These are phyloP conservation scores for Stereocaulon alpinum DNA, from an alignment of 495 filamentous ascomycete species.

Conservation along the genomic window DNA sequence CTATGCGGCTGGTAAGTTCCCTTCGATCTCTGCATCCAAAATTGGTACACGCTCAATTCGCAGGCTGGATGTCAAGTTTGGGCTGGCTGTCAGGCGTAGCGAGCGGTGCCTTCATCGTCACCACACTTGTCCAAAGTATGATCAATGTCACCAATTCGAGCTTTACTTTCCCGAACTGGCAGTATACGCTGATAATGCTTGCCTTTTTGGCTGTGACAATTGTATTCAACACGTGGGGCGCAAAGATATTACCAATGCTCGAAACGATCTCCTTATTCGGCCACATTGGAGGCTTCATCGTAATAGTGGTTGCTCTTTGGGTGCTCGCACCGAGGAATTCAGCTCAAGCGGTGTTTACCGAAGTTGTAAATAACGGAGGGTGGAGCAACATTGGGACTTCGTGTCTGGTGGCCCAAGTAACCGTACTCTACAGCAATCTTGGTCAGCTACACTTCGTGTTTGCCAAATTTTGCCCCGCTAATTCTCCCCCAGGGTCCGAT, in stretches of 20 bases:
- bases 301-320: slow-evolving; percentile 17
- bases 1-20: slow-evolving; percentile 28
- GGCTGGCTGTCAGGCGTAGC: slow-evolving; percentile 34
- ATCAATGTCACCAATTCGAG: slow-evolving; percentile 24
- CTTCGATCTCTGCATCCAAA: neutral
- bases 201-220: slow-evolving; percentile 26
- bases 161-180: slow-evolving; percentile 27
- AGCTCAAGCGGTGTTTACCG: slow-evolving; percentile 23
- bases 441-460: slow-evolving; percentile 7
- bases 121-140: slow-evolving; percentile 30
- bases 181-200: slow-evolving; percentile 32
- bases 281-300: slow-evolving; percentile 15
- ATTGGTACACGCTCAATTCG: neutral
- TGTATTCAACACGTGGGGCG: slow-evolving; percentile 21
- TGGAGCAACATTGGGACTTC: slow-evolving; percentile 23
- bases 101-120: slow-evolving; percentile 32
- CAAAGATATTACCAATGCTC: slow-evolving; percentile 16
- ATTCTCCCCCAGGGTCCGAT: slow-evolving; percentile 10
- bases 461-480: slow-evolving; percentile 5
- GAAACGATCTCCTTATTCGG: slow-evolving; percentile 25
- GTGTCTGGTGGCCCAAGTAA: slow-evolving; percentile 16
- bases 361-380: slow-evolving; percentile 20
- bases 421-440: slow-evolving; percentile 12
- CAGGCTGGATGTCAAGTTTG: slow-evolving; percentile 39
- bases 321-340: slow-evolving; percentile 25